Base-by-base conservation (phyloP, 78 protist genomes). In the Creolimax fragrantissima region DNA sequence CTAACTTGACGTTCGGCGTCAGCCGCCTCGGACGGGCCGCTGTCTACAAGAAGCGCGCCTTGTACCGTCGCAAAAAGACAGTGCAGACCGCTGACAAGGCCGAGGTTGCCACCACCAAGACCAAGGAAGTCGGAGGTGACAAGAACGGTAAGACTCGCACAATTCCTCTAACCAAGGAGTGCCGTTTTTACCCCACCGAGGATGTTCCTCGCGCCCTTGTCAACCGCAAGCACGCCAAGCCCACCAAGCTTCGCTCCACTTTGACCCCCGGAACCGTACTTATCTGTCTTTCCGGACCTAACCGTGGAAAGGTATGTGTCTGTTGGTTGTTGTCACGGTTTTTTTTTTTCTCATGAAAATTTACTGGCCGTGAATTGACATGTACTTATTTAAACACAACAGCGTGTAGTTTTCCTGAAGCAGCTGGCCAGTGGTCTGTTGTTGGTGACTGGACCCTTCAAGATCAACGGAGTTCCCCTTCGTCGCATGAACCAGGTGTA, bases 381-480 rank as follows among this genome's bases (percentile, higher is more conserved):
- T n/a, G n/a, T n/a, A n/a, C n/a, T n/a, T n/a, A n/a, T n/a, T n/a
- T n/a, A n/a, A n/a, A n/a, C n/a, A n/a, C n/a, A 37, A 42, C 44
- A 94, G 92, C 97, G 99, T 81, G 99, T 96, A 39, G 98, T 98
- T 43, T 94, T 96, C 96, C 95, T 98, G 47, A 97, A 97, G 95
- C 98, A 96, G 95, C 96, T 96, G 84, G 58, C 67, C 7, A 94
- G 97, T 4, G 99, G 99, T 83, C 96, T 98, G 35, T 96, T 97
- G 35, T 91, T 99, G 43, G 97, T 99, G 93, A 95, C 98, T 43
- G 99, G 99, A 44, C 99, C 99, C 67, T 98, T 92, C 97, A 92
- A 94, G 95, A n/a, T 97, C 92, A 99, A 99, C 94, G 99, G 99
- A 58, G 99, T 99, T n/a, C 99, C 99, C 43, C 96, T 99, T 39